phyloP scores from a whole-genome alignment of 2,329 filamentous ascomycete species.

The Penicillium glabrum region DNA sequence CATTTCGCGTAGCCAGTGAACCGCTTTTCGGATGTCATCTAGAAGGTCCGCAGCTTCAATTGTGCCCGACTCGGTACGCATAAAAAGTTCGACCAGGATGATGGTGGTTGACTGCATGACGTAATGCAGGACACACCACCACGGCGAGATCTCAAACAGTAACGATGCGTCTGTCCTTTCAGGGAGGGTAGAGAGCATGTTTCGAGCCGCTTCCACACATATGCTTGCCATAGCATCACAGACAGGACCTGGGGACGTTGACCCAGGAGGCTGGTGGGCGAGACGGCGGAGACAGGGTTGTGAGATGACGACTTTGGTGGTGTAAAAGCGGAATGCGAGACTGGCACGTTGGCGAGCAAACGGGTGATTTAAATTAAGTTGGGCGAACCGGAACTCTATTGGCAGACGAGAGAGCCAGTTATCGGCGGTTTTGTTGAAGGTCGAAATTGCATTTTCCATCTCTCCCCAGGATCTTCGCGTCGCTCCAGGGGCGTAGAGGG shows the following conservation, averaged over 20 bases:
- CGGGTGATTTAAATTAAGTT: constrained; percentile 23
- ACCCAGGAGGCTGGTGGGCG: constrained; percentile 24
- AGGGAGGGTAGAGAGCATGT: constrained; percentile 37
- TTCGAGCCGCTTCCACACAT: constrained; percentile 38
- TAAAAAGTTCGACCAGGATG: constrained; percentile 39
- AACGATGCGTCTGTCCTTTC: constrained; percentile 32
- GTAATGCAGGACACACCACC: constrained; percentile 45
- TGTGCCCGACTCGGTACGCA: constrained; percentile 31
- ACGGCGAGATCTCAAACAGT: constrained; percentile 34
- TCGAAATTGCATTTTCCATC: constrained; percentile 36
- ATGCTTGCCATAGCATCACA: constrained; percentile 35
- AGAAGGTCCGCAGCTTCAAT: constrained; percentile 27
- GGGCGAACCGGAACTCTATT: constrained; percentile 35
- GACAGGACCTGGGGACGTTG: constrained; percentile 22
- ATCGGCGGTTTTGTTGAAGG: constrained; percentile 36
- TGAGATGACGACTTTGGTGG: constrained; percentile 43
- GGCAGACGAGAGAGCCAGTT: constrained; percentile 41
- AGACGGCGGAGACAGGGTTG: constrained; percentile 45
- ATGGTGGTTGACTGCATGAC: constrained; percentile 42
- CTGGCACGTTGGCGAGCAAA: constrained; percentile 35
- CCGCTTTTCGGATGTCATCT: constrained; percentile 33
- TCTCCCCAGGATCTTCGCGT: constrained; percentile 36
- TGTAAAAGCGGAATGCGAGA: constrained; percentile 44
- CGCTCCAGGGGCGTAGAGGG: constrained; percentile 39
- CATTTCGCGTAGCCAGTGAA: constrained; percentile 38